Percentiles rank a stretch among this genome's conserved stretches.
These are phyloP conservation scores for Truncatella angustata DNA, from an alignment of 2,329 filamentous ascomycete species.

Conservation along the genomic window DNA sequence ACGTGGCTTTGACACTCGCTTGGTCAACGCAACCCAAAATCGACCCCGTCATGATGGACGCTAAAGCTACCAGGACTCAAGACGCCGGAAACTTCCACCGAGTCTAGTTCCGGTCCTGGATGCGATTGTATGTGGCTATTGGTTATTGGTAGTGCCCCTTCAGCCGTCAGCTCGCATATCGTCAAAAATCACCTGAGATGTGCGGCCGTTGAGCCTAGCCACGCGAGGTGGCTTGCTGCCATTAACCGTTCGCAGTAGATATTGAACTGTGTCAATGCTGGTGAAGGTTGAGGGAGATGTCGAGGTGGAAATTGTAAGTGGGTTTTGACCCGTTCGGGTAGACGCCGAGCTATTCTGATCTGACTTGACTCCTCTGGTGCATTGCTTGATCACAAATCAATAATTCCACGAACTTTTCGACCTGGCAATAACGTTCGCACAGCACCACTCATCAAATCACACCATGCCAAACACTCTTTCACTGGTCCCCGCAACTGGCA, in stretches of 20 bases:
- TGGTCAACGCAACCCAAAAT: neutral
- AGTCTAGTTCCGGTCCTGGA: neutral
- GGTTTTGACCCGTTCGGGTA: neutral
- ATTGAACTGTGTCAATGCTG: no score
- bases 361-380: slow-evolving; percentile 1
- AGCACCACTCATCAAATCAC: neutral
- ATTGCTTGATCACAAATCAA: slow-evolving; percentile 7
- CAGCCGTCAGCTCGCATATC: no score
- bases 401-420: neutral
- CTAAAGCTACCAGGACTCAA: neutral
- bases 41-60: neutral
- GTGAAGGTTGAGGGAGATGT: neutral
- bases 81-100: neutral
- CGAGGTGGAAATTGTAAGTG: no score
- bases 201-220: neutral
- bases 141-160: no score
- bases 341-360: neutral
- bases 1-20: neutral
- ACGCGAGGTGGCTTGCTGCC: neutral
- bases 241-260: no score
- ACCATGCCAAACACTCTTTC: neutral
- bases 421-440: neutral
- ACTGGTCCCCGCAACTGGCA: neutral
- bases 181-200: neutral
- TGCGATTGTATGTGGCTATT: no score